Conservation (phyloP, 2,329 filamentous ascomycete genomes). For the Neoscytalidium dimidiatum region DNA sequence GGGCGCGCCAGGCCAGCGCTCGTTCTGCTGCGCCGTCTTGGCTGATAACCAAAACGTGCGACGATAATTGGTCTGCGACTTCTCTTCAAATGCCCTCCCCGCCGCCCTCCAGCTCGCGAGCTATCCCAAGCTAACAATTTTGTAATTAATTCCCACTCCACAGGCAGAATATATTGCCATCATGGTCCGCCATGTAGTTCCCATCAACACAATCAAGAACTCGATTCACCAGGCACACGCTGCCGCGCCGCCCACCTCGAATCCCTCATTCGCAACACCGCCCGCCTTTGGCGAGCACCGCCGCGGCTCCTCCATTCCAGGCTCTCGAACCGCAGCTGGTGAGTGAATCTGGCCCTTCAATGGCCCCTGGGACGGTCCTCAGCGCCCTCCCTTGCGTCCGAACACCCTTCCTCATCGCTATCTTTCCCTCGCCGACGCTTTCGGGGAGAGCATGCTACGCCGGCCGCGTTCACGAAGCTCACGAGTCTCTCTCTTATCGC, state of each 20-base stretch:
- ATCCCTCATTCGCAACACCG: not conserved
- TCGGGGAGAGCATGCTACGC: too few species aligned
- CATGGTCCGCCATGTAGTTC: slow-evolving; percentile 21
- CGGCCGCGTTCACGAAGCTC: too few species aligned
- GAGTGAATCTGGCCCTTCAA: slow-evolving; percentile 22
- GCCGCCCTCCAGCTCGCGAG: slow-evolving; percentile 1
- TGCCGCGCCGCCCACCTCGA: slow-evolving; percentile 1
- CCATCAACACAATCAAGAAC: slow-evolving; percentile 20
- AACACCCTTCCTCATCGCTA: not conserved
- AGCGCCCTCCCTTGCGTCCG: not conserved
- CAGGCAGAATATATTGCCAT: slow-evolving; percentile 8
- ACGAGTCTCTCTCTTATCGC: slow-evolving; percentile 20
- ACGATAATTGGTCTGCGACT: slow-evolving; percentile 7
- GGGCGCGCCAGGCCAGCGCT: not conserved
- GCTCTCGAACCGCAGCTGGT: slow-evolving; percentile 42
- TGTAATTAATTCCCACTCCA: not conserved
- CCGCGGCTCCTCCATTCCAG: slow-evolving; percentile 29
- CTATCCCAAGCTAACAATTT: not conserved
- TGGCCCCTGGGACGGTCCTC: not conserved
- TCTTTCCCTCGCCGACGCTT: too few species aligned
- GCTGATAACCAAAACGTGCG: slow-evolving; percentile 6
- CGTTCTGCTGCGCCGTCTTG: slow-evolving; percentile 4
- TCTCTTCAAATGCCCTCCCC: slow-evolving; percentile 16
- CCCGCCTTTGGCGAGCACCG: slow-evolving; percentile 19
- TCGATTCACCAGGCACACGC: slow-evolving; percentile 15